Evolutionary conservation across 306 rosid genomes (phyloP), one percentile per base, ranked within the genome.

Genomic region (Boehmeria nivea): DNA sequence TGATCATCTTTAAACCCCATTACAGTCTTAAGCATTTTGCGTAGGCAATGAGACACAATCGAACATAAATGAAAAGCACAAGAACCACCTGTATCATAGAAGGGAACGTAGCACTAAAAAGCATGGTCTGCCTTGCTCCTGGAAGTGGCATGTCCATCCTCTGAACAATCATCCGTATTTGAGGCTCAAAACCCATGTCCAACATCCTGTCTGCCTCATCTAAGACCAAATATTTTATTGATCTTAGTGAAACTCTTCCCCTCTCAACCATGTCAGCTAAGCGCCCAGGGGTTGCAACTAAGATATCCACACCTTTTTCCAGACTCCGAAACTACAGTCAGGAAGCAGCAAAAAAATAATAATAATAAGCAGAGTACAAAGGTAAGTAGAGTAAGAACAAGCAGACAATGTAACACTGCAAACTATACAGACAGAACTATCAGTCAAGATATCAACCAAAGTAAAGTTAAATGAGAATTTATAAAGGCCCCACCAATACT

Each of bases 151-250:
- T 73, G 66, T 58, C 78, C 74, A 52, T 48, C 39, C 21, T 42
- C 34, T 67, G 63, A 26, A 73, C 68, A 51, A 73, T 73, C 59
- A 12, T 25, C 26, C 78, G 28, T 25, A 73, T 67, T 24, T 73
- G 74, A 4, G 61, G 70, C 51, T 73, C 74, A 57, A 73, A 73
- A 19, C 74, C 78, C 78, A 67, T 73, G 57, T 67, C 78, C 60
- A 73, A 38, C 78, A 73, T 67, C 58, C 74, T 52, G 31, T 73
- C 78, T 36, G 74, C 78, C 69, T 73, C 78, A 52, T 72, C 78
- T 13, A 72, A 6, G 8, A 59, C 59, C 69, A 72, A 67, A 28
- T 73, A 62, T 12, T 63, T 73, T 25, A 73, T 46, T 60, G 16
- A 50, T 20, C 31, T 51, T 26, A 73, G 58, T 2, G 74, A 73